Evolutionary conservation across 805 yeast species (phyloP).

Genomic region (Teunomyces tritomae): DNA sequence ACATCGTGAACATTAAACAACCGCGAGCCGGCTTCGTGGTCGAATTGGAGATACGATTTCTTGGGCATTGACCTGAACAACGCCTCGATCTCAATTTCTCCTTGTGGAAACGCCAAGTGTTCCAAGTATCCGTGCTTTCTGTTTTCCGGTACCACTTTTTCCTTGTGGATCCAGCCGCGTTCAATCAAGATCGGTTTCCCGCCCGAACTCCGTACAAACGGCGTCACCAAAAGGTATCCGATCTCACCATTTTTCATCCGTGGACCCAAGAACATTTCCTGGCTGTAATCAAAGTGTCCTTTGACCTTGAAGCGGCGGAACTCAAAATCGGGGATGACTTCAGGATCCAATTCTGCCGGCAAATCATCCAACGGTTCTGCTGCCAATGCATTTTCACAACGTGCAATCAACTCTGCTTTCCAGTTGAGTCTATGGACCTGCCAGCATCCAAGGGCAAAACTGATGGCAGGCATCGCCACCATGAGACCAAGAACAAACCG

Average conservation of each 20-base stretch:
- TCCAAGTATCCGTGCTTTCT: slow-evolving; percentile 51
- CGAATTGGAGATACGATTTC: slow-evolving; percentile 64
- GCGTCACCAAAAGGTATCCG: slow-evolving; percentile 81
- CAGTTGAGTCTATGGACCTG: slow-evolving; percentile 81
- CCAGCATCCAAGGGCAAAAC: slow-evolving; percentile 91
- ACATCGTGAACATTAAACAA: slow-evolving; percentile 80
- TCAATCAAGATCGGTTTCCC: slow-evolving; percentile 78
- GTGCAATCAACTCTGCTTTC: slow-evolving; percentile 82
- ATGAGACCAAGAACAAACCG: slow-evolving; percentile 43
- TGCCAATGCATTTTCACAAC: slow-evolving; percentile 78
- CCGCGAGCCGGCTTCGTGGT: slow-evolving; percentile 62
- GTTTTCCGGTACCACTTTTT: slow-evolving; percentile 52
- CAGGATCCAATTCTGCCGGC: slow-evolving; percentile 65
- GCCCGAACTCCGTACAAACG: slow-evolving; percentile 71
- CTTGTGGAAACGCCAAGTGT: slow-evolving; percentile 71
- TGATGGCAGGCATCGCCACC: slow-evolving; percentile 79
- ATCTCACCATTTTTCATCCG: slow-evolving; percentile 61
- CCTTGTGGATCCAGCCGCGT: slow-evolving; percentile 89
- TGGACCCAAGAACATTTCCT: slow-evolving; percentile 93
- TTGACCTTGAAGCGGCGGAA: slow-evolving; percentile 73
- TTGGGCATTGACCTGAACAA: slow-evolving; percentile 67
- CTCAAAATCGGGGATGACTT: slow-evolving; percentile 69
- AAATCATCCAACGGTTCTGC: slow-evolving; percentile 63
- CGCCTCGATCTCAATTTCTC: slow-evolving; percentile 69
- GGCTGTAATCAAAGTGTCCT: slow-evolving; percentile 78